phyloP scores from a whole-genome alignment of 2,329 filamentous ascomycete genomes.

The Volutella citrinella region DNA sequence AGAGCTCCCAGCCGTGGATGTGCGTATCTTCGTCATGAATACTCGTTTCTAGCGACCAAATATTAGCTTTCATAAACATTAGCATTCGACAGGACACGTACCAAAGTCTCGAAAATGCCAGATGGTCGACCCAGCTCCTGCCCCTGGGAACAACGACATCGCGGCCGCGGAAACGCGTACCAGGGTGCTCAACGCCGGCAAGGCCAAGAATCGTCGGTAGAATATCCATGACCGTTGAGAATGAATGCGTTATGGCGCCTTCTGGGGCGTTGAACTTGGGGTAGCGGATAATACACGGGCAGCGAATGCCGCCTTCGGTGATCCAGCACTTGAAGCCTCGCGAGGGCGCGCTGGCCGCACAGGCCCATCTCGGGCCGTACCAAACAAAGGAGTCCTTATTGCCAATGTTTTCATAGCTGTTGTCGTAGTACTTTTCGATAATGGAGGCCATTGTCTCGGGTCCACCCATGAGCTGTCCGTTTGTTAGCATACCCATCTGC shows the following conservation, averaged over 20 bases:
- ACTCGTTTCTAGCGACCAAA: constrained; percentile 6
- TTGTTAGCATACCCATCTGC: neutral
- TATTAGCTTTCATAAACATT: too few relatives aligned
- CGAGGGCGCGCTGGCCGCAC: constrained; percentile 34
- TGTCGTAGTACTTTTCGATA: constrained; percentile 43
- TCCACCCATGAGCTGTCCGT: constrained; percentile 26
- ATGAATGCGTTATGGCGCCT: constrained; percentile 26
- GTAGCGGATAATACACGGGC: constrained; percentile 22
- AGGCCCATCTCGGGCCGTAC: constrained; percentile 58
- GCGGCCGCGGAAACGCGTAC: constrained; percentile 23
- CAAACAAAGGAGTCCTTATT: constrained; percentile 57
- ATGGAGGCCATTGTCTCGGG: constrained; percentile 4
- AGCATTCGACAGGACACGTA: too few relatives aligned
- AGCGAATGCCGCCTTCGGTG: constrained; percentile 26
- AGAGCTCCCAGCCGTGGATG: constrained; percentile 55
- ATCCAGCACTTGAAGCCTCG: constrained; percentile 33
- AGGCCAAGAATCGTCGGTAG: constrained; percentile 46
- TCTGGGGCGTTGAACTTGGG: constrained; percentile 34
- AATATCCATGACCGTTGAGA: constrained; percentile 46
- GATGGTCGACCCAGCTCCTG: constrained; percentile 9
- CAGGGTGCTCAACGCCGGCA: constrained; percentile 39
- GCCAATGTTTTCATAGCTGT: constrained; percentile 50
- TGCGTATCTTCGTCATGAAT: constrained; percentile 34
- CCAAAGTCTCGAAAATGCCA: neutral
- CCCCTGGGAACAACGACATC: constrained; percentile 9